Evolutionary conservation across 2,329 filamentous ascomycete species (phyloP), one percentile per base, ranked within the genome.

Genomic region (Paramyrothecium sp.): DNA sequence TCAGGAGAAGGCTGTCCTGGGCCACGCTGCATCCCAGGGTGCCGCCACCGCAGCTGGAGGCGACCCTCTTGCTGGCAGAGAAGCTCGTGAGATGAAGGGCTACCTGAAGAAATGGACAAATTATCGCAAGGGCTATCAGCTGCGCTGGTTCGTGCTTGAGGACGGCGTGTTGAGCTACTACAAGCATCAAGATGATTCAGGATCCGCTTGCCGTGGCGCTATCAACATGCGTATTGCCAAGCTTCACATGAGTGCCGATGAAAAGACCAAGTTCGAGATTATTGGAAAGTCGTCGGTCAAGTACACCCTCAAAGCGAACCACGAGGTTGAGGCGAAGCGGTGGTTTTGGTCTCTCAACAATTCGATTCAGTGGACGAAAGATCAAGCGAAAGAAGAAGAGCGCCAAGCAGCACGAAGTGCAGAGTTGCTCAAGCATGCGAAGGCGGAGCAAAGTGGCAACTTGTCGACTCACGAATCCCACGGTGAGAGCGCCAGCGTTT

Each of bases 311-410:
- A 98, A 97, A 73, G 95, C 95, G 0, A 99, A 99, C 68, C 95
- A 99, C 74, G 90, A 97, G 69, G 94, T 98, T 26, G 95, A 99
- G 73, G 94, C 95, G 7, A 99, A 99, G 75, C 86, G 95, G 56
- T 99, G 95, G 95, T 99, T 96, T 74, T 99, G 95, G 95, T 91
- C 95, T 1, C 80, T 99, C 61, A 99, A 99, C 77, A 99, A 99
- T 71, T 94, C 95, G 7, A 99, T 99, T 53, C 95, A 98, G 71
- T 98, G 92, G 90, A 89, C 92, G 61, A 99, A 99, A 73, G 95
- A 99, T 68, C 95, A 98, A 75, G 93, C 92, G 8, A 93, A 90
- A 65, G 92, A 96, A 71, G 94, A 97, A 67, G 89, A 94, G 69
- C 87, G 82, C 63, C 87, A 92, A 59, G 87, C 87, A 34, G 86